These are phyloP conservation scores for Chenopodium berlandieri DNA, from an alignment of 148 eudicot species.

Conservation along the genomic window DNA sequence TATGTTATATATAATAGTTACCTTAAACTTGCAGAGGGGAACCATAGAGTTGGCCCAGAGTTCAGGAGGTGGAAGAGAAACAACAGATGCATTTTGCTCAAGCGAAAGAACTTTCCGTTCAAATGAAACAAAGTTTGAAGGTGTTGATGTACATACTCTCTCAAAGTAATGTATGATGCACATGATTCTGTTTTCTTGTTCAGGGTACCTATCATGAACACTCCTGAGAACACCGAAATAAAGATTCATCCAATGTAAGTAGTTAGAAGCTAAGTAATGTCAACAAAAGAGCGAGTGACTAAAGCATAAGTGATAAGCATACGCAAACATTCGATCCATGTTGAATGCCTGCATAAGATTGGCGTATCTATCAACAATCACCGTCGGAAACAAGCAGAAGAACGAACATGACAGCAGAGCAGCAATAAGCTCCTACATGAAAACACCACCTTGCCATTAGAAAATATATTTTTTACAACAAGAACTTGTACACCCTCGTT, in stretches of 20 bases:
- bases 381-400: constrained; percentile 76
- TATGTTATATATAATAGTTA: constrained; percentile 17
- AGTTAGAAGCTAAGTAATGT: neutral
- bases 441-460: neutral
- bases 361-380: constrained; percentile 41
- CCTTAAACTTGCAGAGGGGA: constrained; percentile 70
- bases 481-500: too few species aligned
- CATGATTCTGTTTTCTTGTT: constrained; percentile 65
- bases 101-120: constrained; percentile 72
- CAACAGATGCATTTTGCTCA: constrained; percentile 26
- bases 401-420: constrained; percentile 78
- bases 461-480: neutral
- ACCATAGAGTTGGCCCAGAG: constrained; percentile 59
- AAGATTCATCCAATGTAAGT: neutral
- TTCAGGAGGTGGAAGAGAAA: constrained; percentile 43
- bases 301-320: constrained; percentile 24
- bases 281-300: neutral
- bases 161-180: constrained; percentile 76
- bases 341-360: constrained; percentile 65
- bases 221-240: constrained; percentile 40
- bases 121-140: constrained; percentile 60
- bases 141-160: constrained; percentile 57
- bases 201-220: constrained; percentile 49
- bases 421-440: constrained; percentile 50
- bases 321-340: constrained; percentile 79